These are phyloP conservation scores for Stemphylium lycopersici DNA, from an alignment of 2,329 filamentous ascomycete genomes.

Conservation along the genomic window DNA sequence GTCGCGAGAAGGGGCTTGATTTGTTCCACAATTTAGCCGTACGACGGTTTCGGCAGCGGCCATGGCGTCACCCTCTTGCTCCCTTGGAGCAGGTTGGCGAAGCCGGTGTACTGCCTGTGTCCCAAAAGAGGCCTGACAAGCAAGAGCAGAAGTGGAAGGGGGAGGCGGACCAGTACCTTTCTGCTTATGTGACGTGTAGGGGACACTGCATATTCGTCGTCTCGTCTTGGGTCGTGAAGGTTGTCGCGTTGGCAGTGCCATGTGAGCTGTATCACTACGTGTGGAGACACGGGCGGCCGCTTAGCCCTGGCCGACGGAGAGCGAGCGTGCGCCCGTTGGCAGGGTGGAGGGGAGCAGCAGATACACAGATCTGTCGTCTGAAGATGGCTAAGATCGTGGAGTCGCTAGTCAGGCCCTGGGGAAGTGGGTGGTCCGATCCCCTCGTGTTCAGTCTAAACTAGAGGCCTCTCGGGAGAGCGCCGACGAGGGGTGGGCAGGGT, in stretches of 20 bases:
- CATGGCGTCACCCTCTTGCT: slow-evolving; percentile 12
- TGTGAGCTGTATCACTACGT: slow-evolving; percentile 22
- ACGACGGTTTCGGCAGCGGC: slow-evolving; percentile 19
- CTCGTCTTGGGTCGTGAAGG: slow-evolving; percentile 19
- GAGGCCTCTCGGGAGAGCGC: not conserved
- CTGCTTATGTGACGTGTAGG: slow-evolving; percentile 9
- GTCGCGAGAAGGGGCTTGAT: slow-evolving; percentile 19
- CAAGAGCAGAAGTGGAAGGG: slow-evolving; percentile 15
- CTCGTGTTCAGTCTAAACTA: slow-evolving; percentile 5
- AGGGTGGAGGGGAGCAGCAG: slow-evolving; percentile 18
- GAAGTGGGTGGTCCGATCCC: slow-evolving; percentile 8
- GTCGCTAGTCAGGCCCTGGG: slow-evolving; percentile 3
- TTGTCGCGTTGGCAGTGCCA: slow-evolving; percentile 37
- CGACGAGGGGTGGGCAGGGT: not conserved
- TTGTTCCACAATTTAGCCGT: slow-evolving; percentile 28
- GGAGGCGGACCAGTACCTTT: slow-evolving; percentile 7
- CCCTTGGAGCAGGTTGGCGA: slow-evolving; percentile 16
- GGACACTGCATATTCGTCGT: slow-evolving; percentile 23
- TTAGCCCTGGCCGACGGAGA: slow-evolving; percentile 14
- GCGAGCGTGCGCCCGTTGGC: slow-evolving; percentile 13
- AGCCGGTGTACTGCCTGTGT: slow-evolving; percentile 20
- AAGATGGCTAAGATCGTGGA: slow-evolving; percentile 12
- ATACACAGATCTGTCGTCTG: slow-evolving; percentile 22
- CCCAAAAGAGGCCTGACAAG: slow-evolving; percentile 26
- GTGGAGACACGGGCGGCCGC: slow-evolving; percentile 24